Percentiles rank a stretch among this genome's conserved stretches.
phyloP scores from a whole-genome alignment of 140 eudicot species.

The Ambrosia hybrid region DNA sequence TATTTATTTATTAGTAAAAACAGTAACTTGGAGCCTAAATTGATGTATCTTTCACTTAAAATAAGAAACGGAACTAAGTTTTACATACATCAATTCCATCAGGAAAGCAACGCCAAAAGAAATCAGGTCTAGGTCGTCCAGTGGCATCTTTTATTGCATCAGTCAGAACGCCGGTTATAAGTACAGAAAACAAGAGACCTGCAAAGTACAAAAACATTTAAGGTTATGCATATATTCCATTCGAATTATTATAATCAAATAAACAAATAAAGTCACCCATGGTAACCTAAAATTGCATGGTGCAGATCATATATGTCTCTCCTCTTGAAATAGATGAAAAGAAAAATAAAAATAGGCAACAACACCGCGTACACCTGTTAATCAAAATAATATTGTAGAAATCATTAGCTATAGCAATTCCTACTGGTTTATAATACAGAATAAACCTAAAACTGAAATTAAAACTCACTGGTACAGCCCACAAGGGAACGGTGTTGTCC shows the following conservation, averaged over 20 bases:
- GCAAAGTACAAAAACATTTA: constrained; percentile 13
- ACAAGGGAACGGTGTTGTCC: constrained; percentile 62
- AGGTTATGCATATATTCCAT: not conserved
- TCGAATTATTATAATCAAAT: not conserved
- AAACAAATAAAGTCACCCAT: not conserved
- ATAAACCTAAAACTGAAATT: not conserved
- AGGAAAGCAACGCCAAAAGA: constrained; percentile 92
- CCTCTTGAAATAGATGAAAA: constrained; percentile 57
- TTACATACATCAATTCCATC: constrained; percentile 70
- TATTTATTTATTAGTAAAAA: too few species aligned
- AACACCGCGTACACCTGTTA: constrained; percentile 57
- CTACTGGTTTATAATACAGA: not conserved
- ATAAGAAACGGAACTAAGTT: not conserved
- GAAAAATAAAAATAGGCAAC: constrained; percentile 57
- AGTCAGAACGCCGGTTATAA: constrained; percentile 69
- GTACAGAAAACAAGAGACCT: constrained; percentile 66
- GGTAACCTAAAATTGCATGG: constrained; percentile 60
- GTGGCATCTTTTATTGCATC: constrained; percentile 79
- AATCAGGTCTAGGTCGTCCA: constrained; percentile 89
- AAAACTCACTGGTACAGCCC: constrained; percentile 80
- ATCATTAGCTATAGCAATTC: not conserved
- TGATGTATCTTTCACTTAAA: too few species aligned
- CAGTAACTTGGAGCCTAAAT: too few species aligned
- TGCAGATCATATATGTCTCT: constrained; percentile 76
- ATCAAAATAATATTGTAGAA: constrained; percentile 9